A percentile compares a stretch with the other conserved stretches of the same genome.
Conservation (phyloP, 495 filamentous ascomycete species). For the Neurospora hispaniola region DNA sequence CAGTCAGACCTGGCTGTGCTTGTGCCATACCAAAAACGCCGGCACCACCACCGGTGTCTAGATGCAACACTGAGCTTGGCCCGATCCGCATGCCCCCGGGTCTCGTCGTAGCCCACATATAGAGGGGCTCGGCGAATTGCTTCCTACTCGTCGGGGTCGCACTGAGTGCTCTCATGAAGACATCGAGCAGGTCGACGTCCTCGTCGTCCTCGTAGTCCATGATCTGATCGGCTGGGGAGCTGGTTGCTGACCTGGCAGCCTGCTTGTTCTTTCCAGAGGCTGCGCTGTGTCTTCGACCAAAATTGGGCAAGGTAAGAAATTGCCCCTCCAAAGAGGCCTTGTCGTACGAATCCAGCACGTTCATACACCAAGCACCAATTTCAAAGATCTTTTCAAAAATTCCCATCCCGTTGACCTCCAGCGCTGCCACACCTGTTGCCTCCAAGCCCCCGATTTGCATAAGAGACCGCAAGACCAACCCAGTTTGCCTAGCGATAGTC, state of each 20-base stretch:
- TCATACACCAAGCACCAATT: slow-evolving; percentile 41
- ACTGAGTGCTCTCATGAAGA: slow-evolving; percentile 12
- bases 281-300: neutral
- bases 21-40: neutral
- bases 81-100: slow-evolving; percentile 10
- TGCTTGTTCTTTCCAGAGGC: slow-evolving; percentile 6
- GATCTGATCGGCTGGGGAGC: neutral
- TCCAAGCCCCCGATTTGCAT: slow-evolving; percentile 12
- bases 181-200: slow-evolving; percentile 8
- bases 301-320: neutral
- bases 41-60: neutral
- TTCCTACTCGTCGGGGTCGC: slow-evolving; percentile 9
- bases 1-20: neutral
- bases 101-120: slow-evolving; percentile 5
- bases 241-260: neutral
- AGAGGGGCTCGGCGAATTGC: slow-evolving; percentile 11
- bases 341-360: slow-evolving; percentile 32
- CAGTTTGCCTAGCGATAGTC: slow-evolving; percentile 41
- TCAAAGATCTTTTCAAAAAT: slow-evolving; percentile 49
- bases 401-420: slow-evolving; percentile 50
- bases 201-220: slow-evolving; percentile 6
- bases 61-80: neutral
- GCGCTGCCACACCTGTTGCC: slow-evolving; percentile 24
- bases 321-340: neutral
- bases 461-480: slow-evolving; percentile 38